Percentiles rank a stretch among this genome's conserved stretches.
phyloP scores from a whole-genome alignment of 1,284 basidiomycete genomes.

The Pholiota adiposa region DNA sequence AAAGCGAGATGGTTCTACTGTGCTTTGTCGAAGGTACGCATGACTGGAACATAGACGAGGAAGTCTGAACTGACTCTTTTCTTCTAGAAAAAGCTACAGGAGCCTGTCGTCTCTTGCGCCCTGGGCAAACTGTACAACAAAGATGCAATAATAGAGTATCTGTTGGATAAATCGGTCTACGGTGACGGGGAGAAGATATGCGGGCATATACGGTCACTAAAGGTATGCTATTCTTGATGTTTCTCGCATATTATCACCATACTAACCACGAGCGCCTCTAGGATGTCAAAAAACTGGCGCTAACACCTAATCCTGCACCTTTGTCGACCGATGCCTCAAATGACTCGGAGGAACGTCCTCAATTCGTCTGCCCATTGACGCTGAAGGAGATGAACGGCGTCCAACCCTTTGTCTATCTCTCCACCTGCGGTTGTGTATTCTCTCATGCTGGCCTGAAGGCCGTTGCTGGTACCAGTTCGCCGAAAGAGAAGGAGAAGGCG shows the following conservation, averaged over 20 bases:
- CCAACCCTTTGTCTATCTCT: conserved; percentile 85
- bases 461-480: conserved; percentile 45
- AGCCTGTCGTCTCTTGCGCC: conserved; percentile 87
- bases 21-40: conserved; percentile 83
- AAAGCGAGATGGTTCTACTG: conserved; percentile 91
- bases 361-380: conserved; percentile 88
- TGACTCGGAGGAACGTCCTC: conserved; percentile 54
- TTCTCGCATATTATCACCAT: not conserved
- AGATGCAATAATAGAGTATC: conserved; percentile 86
- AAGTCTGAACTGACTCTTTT: not conserved
- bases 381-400: conserved; percentile 93
- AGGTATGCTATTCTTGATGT: conserved; percentile 59
- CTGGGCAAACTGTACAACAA: conserved; percentile 95
- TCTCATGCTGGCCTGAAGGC: conserved; percentile 77
- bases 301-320: conserved; percentile 73
- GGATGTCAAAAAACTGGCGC: conserved; percentile 84
- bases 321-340: conserved; percentile 35
- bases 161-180: conserved; percentile 77
- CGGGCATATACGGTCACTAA: conserved; percentile 85
- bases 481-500: conserved; percentile 35
- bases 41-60: not conserved
- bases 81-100: conserved; percentile 73
- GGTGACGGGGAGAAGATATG: conserved; percentile 87
- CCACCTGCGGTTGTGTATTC: conserved; percentile 89
- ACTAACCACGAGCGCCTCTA: conserved; percentile 32